A percentile compares a stretch with the other conserved stretches of the same genome.
phyloP scores from a whole-genome alignment of 495 filamentous ascomycete species.

The Jackrogersella multiformis region DNA sequence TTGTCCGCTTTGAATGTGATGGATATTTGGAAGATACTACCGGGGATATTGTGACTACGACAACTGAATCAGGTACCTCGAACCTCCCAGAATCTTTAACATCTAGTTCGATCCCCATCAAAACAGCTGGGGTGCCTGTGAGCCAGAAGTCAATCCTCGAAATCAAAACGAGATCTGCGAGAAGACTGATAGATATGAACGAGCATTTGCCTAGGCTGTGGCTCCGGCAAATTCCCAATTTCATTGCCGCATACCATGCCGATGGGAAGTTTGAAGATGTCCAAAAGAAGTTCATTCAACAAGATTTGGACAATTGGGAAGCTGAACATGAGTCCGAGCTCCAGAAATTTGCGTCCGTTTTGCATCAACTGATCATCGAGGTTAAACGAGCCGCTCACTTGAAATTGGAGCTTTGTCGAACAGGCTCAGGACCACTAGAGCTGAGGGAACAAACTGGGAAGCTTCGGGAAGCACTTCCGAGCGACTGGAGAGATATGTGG shows the following conservation, averaged over 20 bases:
- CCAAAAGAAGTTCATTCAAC: slow-evolving; percentile 54
- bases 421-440: slow-evolving; percentile 50
- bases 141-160: slow-evolving; percentile 68
- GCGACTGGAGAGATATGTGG: slow-evolving; percentile 38
- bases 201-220: slow-evolving; percentile 67
- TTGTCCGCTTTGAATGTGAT: slow-evolving; percentile 71
- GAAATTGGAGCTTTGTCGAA: slow-evolving; percentile 56
- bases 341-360: slow-evolving; percentile 50
- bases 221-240: slow-evolving; percentile 68
- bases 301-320: slow-evolving; percentile 65
- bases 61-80: neutral
- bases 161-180: slow-evolving; percentile 67
- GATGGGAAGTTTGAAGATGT: slow-evolving; percentile 64
- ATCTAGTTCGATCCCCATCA: slow-evolving; percentile 20
- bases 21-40: slow-evolving; percentile 57
- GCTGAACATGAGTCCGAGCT: slow-evolving; percentile 51
- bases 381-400: slow-evolving; percentile 49
- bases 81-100: neutral
- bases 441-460: slow-evolving; percentile 52
- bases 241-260: slow-evolving; percentile 68
- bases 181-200: slow-evolving; percentile 40
- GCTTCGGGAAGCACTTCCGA: slow-evolving; percentile 43
- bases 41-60: neutral
- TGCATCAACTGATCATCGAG: slow-evolving; percentile 56
- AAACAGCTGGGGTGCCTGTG: slow-evolving; percentile 37